Evolutionary conservation across 176 grass and related monocot genomes (phyloP).

Genomic region (Phyllostachys edulis): DNA sequence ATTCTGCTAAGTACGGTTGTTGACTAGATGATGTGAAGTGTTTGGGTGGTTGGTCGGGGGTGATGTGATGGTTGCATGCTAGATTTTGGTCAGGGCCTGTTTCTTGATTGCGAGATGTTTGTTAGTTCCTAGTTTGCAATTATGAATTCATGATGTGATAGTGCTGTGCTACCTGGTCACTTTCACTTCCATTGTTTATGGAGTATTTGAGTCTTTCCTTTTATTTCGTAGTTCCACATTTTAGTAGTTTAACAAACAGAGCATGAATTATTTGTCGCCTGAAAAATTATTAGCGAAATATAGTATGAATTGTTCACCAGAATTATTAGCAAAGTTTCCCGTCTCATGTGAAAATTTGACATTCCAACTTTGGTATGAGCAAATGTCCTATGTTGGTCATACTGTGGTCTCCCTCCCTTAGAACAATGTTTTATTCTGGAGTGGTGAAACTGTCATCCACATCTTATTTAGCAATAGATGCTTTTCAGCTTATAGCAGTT

Average conservation of each 20-base stretch:
- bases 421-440: not conserved
- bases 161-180: constrained; percentile 9
- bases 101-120: constrained; percentile 28
- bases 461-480: not conserved
- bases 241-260: not conserved
- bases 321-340: not conserved
- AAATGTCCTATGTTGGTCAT: not conserved
- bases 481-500: not conserved
- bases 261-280: not conserved
- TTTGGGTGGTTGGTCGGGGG: constrained; percentile 7
- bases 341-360: not conserved
- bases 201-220: not conserved
- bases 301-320: not conserved
- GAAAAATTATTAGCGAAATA: not conserved
- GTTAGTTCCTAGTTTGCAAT: constrained; percentile 25
- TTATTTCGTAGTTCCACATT: not conserved
- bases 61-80: constrained; percentile 26
- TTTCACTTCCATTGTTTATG: constrained; percentile 22
- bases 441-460: not conserved
- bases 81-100: constrained; percentile 7
- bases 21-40: not conserved
- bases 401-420: not conserved
- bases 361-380: not conserved
- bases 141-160: constrained; percentile 8
- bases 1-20: constrained; percentile 28